These are phyloP conservation scores for Dactylellina drechsleri DNA, from an alignment of 2,329 filamentous ascomycete species.

Conservation along the genomic window DNA sequence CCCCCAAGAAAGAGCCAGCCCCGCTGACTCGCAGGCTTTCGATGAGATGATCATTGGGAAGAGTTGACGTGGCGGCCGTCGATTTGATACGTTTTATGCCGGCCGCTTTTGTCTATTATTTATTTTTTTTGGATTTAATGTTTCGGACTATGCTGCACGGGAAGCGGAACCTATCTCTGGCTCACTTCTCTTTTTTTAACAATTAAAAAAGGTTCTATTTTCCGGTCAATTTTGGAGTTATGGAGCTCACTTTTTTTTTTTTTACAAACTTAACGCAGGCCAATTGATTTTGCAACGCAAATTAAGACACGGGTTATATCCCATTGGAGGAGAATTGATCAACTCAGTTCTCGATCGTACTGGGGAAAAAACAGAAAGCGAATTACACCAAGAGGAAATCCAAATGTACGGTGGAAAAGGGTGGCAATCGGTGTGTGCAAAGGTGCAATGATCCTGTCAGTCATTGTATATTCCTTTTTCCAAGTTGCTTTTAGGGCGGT, in stretches of 20 bases:
- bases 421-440: conserved; percentile 53
- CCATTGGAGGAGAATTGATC: conserved; percentile 56
- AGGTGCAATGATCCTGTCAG: conserved; percentile 53
- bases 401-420: conserved; percentile 29
- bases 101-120: conserved; percentile 50
- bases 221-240: conserved; percentile 53
- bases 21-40: conserved; percentile 45
- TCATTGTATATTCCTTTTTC: conserved; percentile 54
- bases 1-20: conserved; percentile 50
- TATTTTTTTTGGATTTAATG: conserved; percentile 50
- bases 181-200: conserved; percentile 40
- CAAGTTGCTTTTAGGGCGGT: conserved; percentile 51
- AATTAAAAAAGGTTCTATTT: conserved; percentile 44
- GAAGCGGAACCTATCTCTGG: conserved; percentile 47
- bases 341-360: conserved; percentile 52
- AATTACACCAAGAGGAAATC: conserved; percentile 41
- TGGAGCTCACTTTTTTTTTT: conserved; percentile 54
- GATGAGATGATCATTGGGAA: conserved; percentile 55
- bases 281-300: conserved; percentile 55
- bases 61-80: conserved; percentile 54
- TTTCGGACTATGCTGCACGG: conserved; percentile 55
- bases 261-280: conserved; percentile 50
- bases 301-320: conserved; percentile 55
- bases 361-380: conserved; percentile 27
- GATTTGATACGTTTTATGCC: conserved; percentile 54